Base-by-base conservation (phyloP, 169 alveolate species). In the Hepatocystis sp. region DNA sequence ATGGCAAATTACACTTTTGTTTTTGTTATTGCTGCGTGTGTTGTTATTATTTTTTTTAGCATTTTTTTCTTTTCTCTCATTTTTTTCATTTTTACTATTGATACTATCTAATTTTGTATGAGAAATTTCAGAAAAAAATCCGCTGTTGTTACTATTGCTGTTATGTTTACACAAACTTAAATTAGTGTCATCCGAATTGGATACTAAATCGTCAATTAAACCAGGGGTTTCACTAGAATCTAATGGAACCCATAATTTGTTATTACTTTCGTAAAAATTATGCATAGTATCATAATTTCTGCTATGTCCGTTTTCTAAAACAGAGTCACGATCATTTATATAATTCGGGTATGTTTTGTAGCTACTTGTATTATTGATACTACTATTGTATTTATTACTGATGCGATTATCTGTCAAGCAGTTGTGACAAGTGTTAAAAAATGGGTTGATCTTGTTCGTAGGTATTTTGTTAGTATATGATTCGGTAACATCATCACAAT, bases 201-300 rank as follows among this genome's bases (percentile, higher is more conserved):
- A 58, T 17, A 58, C 25, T 4, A 39, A 17, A 76, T 60, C 76
- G 11, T 76, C 78, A n/a, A 76, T 44, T 13, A 60, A 49, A 23
- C 88, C 55, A 2, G 21, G 46, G n/a, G 23, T 58, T 42, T 40
- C 44, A 15, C 21, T 76, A 46, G 66, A 44, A 46, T 58, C 55
- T 7, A 76, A 52, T 19, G 88, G 88, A 23, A 58, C 32, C 88
- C 88, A 76, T 4, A 55, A 30, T 13, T 76, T 76, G 17, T 46
- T 60, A 13, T 56, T 60, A 15, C 39, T 51, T 5, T 25, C 32
- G 36, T 28, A n/a, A n/a, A n/a, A n/a, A 52, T 23, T 51, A 52
- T n/a, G 27, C n/a, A 52, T 51, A 67, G 44, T 21, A 36, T 52
- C 51, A 15, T n/a, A n/a, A n/a, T n/a, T n/a, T n/a, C n/a, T n/a